phyloP scores from a whole-genome alignment of 2,329 filamentous ascomycete species.

The Endocalyx cinctus region DNA sequence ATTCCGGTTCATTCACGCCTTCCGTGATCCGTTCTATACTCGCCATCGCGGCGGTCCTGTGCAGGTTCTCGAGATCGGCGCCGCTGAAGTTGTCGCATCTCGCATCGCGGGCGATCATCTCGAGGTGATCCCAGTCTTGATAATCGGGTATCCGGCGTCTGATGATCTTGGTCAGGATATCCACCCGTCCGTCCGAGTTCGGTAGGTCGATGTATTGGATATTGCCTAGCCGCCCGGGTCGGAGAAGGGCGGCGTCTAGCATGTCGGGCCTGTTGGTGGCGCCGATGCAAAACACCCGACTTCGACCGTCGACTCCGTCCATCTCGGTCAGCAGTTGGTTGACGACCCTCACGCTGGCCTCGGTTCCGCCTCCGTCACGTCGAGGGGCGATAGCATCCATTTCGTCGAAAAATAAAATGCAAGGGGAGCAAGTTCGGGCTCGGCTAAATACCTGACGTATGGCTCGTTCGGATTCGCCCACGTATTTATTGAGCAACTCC shows the following conservation, averaged over 20 bases:
- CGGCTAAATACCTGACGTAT: slow-evolving; percentile 89
- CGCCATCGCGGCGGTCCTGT: slow-evolving; percentile 24
- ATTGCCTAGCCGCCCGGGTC: slow-evolving; percentile 83
- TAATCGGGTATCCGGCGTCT: slow-evolving; percentile 24
- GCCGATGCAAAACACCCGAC: slow-evolving; percentile 89
- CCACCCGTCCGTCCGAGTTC: slow-evolving; percentile 70
- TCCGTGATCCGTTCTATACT: slow-evolving; percentile 21
- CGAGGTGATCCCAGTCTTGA: slow-evolving; percentile 22
- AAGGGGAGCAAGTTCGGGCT: slow-evolving; percentile 80
- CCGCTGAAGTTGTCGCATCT: slow-evolving; percentile 75
- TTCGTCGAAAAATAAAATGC: slow-evolving; percentile 97
- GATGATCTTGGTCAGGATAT: slow-evolving; percentile 69
- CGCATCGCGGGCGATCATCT: slow-evolving; percentile 57
- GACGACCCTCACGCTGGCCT: slow-evolving; percentile 83
- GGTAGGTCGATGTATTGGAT: slow-evolving; percentile 88
- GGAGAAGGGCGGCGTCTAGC: slow-evolving; percentile 92
- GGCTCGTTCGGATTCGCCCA: slow-evolving; percentile 91
- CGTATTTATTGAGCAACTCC: slow-evolving; percentile 94
- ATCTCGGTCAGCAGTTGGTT: slow-evolving; percentile 94
- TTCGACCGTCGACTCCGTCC: slow-evolving; percentile 74
- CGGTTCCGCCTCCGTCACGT: slow-evolving; percentile 71
- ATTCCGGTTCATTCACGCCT: too few species aligned
- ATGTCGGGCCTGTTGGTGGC: slow-evolving; percentile 95
- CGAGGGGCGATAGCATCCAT: slow-evolving; percentile 87
- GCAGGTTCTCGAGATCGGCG: slow-evolving; percentile 57